Conservation (phyloP, 2,329 filamentous ascomycete genomes). For the Herpotrichia juniperi region DNA sequence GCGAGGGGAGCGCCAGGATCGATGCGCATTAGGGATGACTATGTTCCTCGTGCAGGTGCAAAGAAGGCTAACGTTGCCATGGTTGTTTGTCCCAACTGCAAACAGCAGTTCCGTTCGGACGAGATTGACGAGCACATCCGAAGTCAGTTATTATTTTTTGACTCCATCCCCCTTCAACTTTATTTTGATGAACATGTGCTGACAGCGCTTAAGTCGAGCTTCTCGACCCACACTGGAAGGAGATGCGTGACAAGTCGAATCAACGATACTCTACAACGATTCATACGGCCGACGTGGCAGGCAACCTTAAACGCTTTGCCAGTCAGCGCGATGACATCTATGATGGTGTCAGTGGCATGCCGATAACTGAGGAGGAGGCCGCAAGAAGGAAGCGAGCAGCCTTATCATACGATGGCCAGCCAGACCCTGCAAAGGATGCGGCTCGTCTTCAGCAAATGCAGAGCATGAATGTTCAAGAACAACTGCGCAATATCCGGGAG, state of each 20-base stretch:
- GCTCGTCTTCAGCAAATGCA: constrained; percentile 59
- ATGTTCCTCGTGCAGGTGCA: constrained; percentile 82
- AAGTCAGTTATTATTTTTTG: constrained; percentile 61
- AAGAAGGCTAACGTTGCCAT: constrained; percentile 69
- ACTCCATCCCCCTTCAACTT: not conserved
- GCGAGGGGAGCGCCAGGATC: constrained; percentile 70
- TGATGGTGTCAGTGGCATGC: constrained; percentile 72
- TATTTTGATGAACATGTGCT: constrained; percentile 31
- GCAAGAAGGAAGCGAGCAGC: constrained; percentile 79
- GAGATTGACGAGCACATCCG: constrained; percentile 93
- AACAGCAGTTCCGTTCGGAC: constrained; percentile 82
- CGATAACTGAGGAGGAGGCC: constrained; percentile 74
- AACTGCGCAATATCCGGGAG: constrained; percentile 73
- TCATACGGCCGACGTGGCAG: constrained; percentile 84
- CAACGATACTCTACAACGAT: constrained; percentile 85
- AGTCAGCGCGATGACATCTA: constrained; percentile 89
- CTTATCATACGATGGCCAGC: constrained; percentile 67
- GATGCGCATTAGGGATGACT: constrained; percentile 93
- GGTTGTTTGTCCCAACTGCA: constrained; percentile 90
- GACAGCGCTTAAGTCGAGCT: constrained; percentile 70
- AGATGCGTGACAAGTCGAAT: constrained; percentile 89
- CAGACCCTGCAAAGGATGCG: constrained; percentile 63
- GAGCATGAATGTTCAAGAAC: constrained; percentile 76
- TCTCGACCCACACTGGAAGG: constrained; percentile 92
- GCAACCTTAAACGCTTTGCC: constrained; percentile 93